A percentile compares a stretch with the other conserved stretches of the same genome.
phyloP scores from a whole-genome alignment of 2,329 filamentous ascomycete genomes.

The Fusarium nygamai region DNA sequence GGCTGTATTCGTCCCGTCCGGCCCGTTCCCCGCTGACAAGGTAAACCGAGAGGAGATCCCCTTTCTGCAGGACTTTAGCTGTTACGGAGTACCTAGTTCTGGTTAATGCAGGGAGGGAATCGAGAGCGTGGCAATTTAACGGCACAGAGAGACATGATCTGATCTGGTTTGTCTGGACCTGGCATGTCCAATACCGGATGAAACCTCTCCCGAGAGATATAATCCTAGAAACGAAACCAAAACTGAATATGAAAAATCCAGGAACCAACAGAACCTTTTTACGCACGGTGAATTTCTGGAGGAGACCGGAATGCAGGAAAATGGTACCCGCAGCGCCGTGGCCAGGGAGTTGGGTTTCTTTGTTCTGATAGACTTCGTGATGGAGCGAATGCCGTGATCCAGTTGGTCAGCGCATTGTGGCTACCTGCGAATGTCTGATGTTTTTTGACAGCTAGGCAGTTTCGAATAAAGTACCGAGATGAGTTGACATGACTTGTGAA shows the following conservation, averaged over 20 bases:
- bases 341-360: constrained; percentile 32
- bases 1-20: constrained; percentile 23
- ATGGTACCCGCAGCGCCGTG: constrained; percentile 22
- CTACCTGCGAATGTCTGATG: background rate
- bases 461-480: constrained; percentile 1
- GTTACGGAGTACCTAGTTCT: background rate
- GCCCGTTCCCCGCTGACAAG: constrained; percentile 30
- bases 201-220: background rate
- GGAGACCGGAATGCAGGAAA: constrained; percentile 1
- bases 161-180: background rate
- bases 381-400: background rate
- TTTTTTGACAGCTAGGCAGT: background rate
- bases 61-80: background rate
- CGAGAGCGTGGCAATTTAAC: constrained; percentile 8
- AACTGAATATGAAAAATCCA: background rate
- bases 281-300: background rate
- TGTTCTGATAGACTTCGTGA: constrained; percentile 16
- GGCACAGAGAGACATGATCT: constrained; percentile 27
- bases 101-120: constrained; percentile 9
- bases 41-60: background rate
- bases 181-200: constrained; percentile 1
- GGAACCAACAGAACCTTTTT: constrained; percentile 20
- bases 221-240: constrained; percentile 5
- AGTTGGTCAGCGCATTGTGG: constrained; percentile 18
- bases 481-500: constrained; percentile 11